These are phyloP conservation scores for Pythium sukuiense DNA, from an alignment of 352 stramenopile genomes.

Conservation along the genomic window DNA sequence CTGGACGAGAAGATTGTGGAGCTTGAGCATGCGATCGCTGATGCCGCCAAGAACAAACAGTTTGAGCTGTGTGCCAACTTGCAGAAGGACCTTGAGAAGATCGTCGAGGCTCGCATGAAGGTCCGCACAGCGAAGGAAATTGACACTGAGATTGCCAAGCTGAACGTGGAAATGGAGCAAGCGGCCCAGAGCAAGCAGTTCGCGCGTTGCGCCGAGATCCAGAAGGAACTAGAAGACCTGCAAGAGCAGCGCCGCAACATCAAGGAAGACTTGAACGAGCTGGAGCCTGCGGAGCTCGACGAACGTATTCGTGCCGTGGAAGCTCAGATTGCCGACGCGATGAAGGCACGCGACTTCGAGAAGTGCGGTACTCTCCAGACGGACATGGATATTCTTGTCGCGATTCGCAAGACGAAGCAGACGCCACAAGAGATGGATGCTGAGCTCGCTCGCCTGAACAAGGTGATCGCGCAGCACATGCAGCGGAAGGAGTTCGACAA, in stretches of 20 bases:
- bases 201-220: slow-evolving; percentile 71
- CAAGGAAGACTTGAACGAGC: slow-evolving; percentile 85
- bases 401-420: slow-evolving; percentile 84
- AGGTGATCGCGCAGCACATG: slow-evolving; percentile 66
- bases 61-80: slow-evolving; percentile 84
- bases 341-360: slow-evolving; percentile 79
- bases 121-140: slow-evolving; percentile 88
- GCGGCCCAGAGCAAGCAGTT: slow-evolving; percentile 81
- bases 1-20: slow-evolving; percentile 75
- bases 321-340: slow-evolving; percentile 64
- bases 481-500: slow-evolving; percentile 86
- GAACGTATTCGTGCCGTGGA: slow-evolving; percentile 76
- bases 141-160: slow-evolving; percentile 70
- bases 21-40: slow-evolving; percentile 73
- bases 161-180: slow-evolving; percentile 79
- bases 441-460: slow-evolving; percentile 75
- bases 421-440: slow-evolving; percentile 80
- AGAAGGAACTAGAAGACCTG: slow-evolving; percentile 79
- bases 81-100: slow-evolving; percentile 80
- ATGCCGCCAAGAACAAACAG: slow-evolving; percentile 80
- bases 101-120: slow-evolving; percentile 80
- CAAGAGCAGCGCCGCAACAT: slow-evolving; percentile 73
- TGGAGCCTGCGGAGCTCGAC: slow-evolving; percentile 81
- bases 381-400: slow-evolving; percentile 66
- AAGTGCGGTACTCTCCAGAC: slow-evolving; percentile 71